Conservation (phyloP, 495 filamentous ascomycete species). For the Daldinia bambusicola region DNA sequence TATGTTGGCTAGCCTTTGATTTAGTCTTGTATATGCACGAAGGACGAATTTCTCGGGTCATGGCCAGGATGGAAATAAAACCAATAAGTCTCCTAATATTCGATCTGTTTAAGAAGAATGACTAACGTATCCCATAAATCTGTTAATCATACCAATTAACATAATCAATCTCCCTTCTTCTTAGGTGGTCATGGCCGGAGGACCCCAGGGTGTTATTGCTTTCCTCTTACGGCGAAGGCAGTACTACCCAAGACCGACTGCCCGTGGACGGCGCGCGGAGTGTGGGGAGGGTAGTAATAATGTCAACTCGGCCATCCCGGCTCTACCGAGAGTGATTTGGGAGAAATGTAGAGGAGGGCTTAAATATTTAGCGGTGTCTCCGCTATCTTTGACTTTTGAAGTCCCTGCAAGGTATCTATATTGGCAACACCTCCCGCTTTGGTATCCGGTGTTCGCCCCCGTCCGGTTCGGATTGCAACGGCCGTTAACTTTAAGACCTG, state of each 20-base stretch:
- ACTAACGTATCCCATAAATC: not conserved
- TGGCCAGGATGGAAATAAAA: not conserved
- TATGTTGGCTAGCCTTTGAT: too few species aligned
- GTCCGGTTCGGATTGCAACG: not conserved
- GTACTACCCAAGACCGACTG: slow-evolving; percentile 3
- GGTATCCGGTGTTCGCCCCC: not conserved
- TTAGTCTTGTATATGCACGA: too few species aligned
- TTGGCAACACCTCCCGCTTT: not conserved
- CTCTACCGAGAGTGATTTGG: not conserved
- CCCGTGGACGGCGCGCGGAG: not conserved
- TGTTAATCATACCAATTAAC: not conserved
- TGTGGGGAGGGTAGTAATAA: slow-evolving; percentile 7
- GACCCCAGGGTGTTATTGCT: not conserved
- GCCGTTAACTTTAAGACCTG: not conserved
- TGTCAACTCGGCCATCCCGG: not conserved
- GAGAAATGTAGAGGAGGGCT: not conserved
- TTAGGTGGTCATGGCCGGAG: not conserved
- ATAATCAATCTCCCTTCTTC: not conserved
- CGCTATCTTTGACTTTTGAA: not conserved
- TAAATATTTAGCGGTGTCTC: not conserved
- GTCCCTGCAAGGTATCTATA: not conserved
- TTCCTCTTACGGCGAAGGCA: not conserved
- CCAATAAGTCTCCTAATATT: not conserved
- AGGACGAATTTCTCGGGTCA: too few species aligned
- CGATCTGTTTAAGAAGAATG: not conserved